phyloP scores from a whole-genome alignment of 495 filamentous ascomycete species.

The Podospora australis region DNA sequence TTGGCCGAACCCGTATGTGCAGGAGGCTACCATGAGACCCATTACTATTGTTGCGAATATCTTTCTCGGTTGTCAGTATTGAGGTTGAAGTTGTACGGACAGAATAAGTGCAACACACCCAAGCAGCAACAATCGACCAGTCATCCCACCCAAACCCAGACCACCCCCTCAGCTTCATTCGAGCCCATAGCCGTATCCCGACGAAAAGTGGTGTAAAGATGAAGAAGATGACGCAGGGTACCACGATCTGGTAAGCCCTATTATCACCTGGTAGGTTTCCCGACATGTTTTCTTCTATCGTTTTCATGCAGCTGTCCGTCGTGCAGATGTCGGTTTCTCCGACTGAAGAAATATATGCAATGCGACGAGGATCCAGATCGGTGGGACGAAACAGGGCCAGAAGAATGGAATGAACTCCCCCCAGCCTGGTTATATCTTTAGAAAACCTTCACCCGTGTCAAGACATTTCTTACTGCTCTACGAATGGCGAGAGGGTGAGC shows the following conservation, averaged over 20 bases:
- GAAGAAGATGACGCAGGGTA: constrained; percentile 31
- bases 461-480: no score
- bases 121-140: constrained; percentile 26
- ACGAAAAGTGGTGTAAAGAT: constrained; percentile 26
- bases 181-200: constrained; percentile 24
- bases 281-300: constrained; percentile 8
- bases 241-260: constrained; percentile 26
- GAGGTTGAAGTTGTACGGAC: background rate
- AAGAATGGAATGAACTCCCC: no score
- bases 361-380: no score
- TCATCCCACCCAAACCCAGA: constrained; percentile 33
- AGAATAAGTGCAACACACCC: constrained; percentile 16
- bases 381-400: no score
- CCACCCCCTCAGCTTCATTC: constrained; percentile 20
- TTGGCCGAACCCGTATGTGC: constrained; percentile 30
- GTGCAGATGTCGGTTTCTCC: no score
- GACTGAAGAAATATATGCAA: no score
- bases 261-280: constrained; percentile 16
- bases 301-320: no score
- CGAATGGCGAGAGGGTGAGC: no score
- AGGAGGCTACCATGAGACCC: constrained; percentile 28
- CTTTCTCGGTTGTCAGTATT: constrained; percentile 10
- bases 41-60: constrained; percentile 23
- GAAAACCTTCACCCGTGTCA: no score
- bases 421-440: no score